Percentiles rank a stretch among this genome's conserved stretches.
phyloP scores from a whole-genome alignment of 768 basidiomycete species.

The Amylocystis lapponica region DNA sequence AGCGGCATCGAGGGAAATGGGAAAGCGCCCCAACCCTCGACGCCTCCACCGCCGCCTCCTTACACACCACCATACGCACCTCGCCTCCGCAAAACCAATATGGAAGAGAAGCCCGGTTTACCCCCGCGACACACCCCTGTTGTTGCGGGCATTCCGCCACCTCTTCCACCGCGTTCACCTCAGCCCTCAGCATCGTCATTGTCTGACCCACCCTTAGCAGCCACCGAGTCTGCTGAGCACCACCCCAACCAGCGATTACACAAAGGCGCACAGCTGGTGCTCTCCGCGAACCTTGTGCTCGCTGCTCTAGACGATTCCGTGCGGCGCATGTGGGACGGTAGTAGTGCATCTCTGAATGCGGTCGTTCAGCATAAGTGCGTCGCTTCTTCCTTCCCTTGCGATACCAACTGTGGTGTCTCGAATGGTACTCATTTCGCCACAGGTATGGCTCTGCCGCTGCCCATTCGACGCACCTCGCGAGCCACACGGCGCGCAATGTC shows the following conservation, averaged over 20 bases:
- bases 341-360: conserved; percentile 41
- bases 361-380: conserved; percentile 54
- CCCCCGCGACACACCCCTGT: background rate
- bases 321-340: conserved; percentile 44
- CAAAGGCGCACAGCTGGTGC: conserved; percentile 39
- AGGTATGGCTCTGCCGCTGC: conserved; percentile 64
- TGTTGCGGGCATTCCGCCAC: background rate
- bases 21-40: conserved; percentile 1
- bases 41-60: background rate
- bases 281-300: conserved; percentile 62
- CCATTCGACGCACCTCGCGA: conserved; percentile 50
- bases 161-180: background rate
- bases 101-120: conserved; percentile 5
- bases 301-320: conserved; percentile 59
- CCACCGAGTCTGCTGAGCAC: too few species aligned
- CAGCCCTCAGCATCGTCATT: conserved; percentile 3
- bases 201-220: background rate
- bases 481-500: conserved; percentile 65
- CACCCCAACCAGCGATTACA: too few species aligned
- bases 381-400: background rate
- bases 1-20: background rate
- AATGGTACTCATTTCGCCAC: background rate
- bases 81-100: background rate
- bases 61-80: background rate
- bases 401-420: too few species aligned